A percentile compares a stretch with the other conserved stretches of the same genome.
These are phyloP conservation scores for Boletus reticuloceps DNA, from an alignment of 768 basidiomycete genomes.

Conservation along the genomic window DNA sequence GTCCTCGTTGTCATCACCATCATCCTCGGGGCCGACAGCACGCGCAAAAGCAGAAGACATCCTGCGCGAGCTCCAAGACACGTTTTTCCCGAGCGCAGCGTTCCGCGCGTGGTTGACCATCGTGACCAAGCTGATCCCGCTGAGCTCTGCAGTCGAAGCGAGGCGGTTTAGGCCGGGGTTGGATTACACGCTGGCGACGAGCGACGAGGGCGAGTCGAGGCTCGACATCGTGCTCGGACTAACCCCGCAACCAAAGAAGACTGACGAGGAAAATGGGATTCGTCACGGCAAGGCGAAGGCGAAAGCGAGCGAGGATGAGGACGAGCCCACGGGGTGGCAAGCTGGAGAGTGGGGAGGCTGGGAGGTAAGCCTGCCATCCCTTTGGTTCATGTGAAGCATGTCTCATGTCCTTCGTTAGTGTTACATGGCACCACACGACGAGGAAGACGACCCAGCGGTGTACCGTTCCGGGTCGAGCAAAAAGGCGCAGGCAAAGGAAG, in stretches of 20 bases:
- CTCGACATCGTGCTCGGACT: slow-evolving; percentile 85
- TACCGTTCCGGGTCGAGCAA: slow-evolving; percentile 66
- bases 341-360: slow-evolving; percentile 86
- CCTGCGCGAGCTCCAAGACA: slow-evolving; percentile 56
- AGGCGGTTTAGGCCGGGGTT: slow-evolving; percentile 88
- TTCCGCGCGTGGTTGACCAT: slow-evolving; percentile 88
- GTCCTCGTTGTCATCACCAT: not conserved
- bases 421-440: slow-evolving; percentile 93
- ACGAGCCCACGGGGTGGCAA: slow-evolving; percentile 54
- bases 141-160: slow-evolving; percentile 73
- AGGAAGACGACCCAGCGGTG: slow-evolving; percentile 93
- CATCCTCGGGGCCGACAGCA: not conserved
- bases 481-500: slow-evolving; percentile 23
- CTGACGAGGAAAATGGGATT: not conserved
- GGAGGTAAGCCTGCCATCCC: slow-evolving; percentile 57
- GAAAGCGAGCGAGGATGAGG: slow-evolving; percentile 24
- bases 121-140: slow-evolving; percentile 69
- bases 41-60: slow-evolving; percentile 19
- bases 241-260: slow-evolving; percentile 52
- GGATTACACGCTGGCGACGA: slow-evolving; percentile 93
- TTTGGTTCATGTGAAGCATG: not conserved
- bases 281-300: slow-evolving; percentile 31
- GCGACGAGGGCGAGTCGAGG: slow-evolving; percentile 75
- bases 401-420: slow-evolving; percentile 46
- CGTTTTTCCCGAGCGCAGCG: slow-evolving; percentile 74